Conservation (phyloP, 139 green algal species). For the Bryopsis sp. region DNA sequence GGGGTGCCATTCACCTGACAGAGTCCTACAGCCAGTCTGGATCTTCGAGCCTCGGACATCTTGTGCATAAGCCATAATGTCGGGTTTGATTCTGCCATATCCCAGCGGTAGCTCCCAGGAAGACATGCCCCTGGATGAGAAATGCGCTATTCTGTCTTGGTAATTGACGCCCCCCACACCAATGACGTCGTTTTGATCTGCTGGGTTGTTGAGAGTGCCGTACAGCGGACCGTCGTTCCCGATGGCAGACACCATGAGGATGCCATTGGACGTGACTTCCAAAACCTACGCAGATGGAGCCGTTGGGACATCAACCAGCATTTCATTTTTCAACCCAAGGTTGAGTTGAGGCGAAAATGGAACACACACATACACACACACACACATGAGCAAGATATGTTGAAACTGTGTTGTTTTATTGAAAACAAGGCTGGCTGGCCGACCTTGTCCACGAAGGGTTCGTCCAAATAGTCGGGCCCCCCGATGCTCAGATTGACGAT, state of each 20-base stretch:
- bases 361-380: too few species aligned
- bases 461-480: slow-evolving; percentile 93
- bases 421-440: too few species aligned
- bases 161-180: slow-evolving; percentile 94
- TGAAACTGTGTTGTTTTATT: too few species aligned
- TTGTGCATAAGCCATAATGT: slow-evolving; percentile 90
- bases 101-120: slow-evolving; percentile 88
- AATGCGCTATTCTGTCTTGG: slow-evolving; percentile 72
- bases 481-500: slow-evolving; percentile 97
- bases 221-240: slow-evolving; percentile 96
- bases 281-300: slow-evolving; percentile 33
- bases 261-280: slow-evolving; percentile 85
- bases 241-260: slow-evolving; percentile 91
- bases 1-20: slow-evolving; percentile 34
- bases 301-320: neutral
- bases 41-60: slow-evolving; percentile 92
- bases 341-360: too few species aligned
- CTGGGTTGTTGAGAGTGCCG: slow-evolving; percentile 98
- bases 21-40: slow-evolving; percentile 64
- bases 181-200: slow-evolving; percentile 94
- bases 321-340: neutral
- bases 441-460: slow-evolving; percentile 98
- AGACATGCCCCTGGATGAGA: slow-evolving; percentile 90
- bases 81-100: slow-evolving; percentile 79
- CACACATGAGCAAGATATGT: too few species aligned